A percentile compares a stretch with the other conserved stretches of the same genome.
These are phyloP conservation scores for Colletotrichum graminicola DNA, from an alignment of 2,329 filamentous ascomycete genomes.

Conservation along the genomic window DNA sequence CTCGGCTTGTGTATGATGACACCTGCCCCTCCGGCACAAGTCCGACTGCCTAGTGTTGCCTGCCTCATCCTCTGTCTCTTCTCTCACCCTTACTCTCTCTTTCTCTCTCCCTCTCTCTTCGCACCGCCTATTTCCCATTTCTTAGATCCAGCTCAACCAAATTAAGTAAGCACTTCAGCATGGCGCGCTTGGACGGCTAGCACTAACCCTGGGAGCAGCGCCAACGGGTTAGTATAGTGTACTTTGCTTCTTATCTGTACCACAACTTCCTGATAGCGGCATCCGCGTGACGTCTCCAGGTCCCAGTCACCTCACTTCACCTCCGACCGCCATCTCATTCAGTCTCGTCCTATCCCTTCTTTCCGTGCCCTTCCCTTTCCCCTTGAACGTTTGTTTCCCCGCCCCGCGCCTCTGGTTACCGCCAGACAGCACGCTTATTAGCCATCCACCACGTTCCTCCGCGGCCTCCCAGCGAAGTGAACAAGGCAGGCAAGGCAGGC, in stretches of 20 bases:
- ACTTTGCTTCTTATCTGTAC: slow-evolving; percentile 37
- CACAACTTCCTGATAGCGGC: slow-evolving; percentile 32
- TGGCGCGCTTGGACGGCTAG: slow-evolving; percentile 15
- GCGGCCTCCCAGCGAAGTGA: slow-evolving; percentile 6
- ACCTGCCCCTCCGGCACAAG: background rate
- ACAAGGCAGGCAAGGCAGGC: slow-evolving; percentile 3
- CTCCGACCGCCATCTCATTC: slow-evolving; percentile 35
- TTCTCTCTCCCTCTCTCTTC: slow-evolving; percentile 9
- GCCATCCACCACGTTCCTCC: slow-evolving; percentile 5
- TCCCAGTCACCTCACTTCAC: slow-evolving; percentile 22
- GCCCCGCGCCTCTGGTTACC: slow-evolving; percentile 22
- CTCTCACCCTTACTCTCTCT: background rate
- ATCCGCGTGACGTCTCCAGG: slow-evolving; percentile 37
- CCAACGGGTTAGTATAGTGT: slow-evolving; percentile 38
- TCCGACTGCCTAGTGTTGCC: background rate
- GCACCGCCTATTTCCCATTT: slow-evolving; percentile 12
- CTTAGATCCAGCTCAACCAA: slow-evolving; percentile 8
- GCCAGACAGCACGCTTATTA: slow-evolving; percentile 22
- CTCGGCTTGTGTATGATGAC: background rate
- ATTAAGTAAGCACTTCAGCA: background rate
- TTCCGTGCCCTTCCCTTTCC: background rate
- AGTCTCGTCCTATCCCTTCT: slow-evolving; percentile 29
- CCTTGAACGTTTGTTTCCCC: slow-evolving; percentile 24
- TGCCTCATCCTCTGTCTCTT: background rate
- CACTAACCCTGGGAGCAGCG: slow-evolving; percentile 24